Evolutionary conservation across 441 rosid genomes (phyloP).

Genomic region (Jatropha multifida): DNA sequence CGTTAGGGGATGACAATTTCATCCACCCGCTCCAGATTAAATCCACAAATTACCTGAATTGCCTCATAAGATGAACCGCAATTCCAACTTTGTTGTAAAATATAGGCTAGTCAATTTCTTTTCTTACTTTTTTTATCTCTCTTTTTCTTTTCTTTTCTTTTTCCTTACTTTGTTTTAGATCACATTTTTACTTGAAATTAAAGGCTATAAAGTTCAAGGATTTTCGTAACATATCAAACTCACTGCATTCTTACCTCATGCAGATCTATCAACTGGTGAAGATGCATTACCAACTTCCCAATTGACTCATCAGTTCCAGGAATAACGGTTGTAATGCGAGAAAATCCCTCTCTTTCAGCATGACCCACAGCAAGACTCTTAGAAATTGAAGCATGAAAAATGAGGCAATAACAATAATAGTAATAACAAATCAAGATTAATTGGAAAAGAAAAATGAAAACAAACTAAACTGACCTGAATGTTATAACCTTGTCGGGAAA

Average conservation of each 20-base stretch:
- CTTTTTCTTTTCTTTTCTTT: background rate
- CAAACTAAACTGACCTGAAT: slow-evolving; percentile 50
- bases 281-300: slow-evolving; percentile 69
- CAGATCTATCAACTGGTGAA: slow-evolving; percentile 57
- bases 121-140: background rate
- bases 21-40: too few species aligned
- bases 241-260: slow-evolving; percentile 51
- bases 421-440: slow-evolving; percentile 13
- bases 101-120: background rate
- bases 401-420: background rate
- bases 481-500: slow-evolving; percentile 74
- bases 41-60: background rate
- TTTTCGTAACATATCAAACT: slow-evolving; percentile 6
- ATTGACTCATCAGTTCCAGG: slow-evolving; percentile 74
- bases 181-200: background rate
- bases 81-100: background rate
- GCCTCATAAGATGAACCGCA: background rate
- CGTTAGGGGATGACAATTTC: too few species aligned
- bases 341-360: slow-evolving; percentile 64
- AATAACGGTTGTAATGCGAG: slow-evolving; percentile 74
- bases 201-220: background rate
- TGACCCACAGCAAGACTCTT: slow-evolving; percentile 85
- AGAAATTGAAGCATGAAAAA: background rate
- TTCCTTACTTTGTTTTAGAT: background rate
- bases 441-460: slow-evolving; percentile 6